Evolutionary conservation across 306 rosid species (phyloP), one percentile per base, ranked within the genome.

Genomic region (Vicia faba): DNA sequence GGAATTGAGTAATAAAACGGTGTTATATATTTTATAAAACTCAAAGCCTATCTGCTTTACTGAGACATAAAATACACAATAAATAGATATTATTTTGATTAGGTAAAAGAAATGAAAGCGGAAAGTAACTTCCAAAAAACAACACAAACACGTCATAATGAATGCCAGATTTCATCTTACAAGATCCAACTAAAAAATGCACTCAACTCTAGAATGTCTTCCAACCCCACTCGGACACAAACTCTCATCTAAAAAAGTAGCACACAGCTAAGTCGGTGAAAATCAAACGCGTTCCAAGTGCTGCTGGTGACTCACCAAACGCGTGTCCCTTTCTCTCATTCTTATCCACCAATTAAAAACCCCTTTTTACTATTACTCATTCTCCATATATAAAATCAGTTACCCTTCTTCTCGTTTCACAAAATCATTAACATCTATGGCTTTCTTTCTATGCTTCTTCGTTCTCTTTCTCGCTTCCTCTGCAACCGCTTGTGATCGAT

Each of bases 401-500:
- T 11, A 59, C 23, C 16, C 13, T 50, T 49, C 26, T 23, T 26
- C 61, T 55, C 18, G 7, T 55, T 26, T n/a, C 39, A n/a, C 48
- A 31, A 36, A 3, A 44, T 36, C 57, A 53, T 7, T 33, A 1
- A 6, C 38, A 33, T 7, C 4, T 12, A 84, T 85, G 92, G 79
- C 87, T 81, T 61, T 68, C 51, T 55, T 86, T 44, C 69, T 84
- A 9, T 61, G 11, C 73, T 56, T 68, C 43, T 18, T 81, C 68
- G 3, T 84, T 69, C 72, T 76, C 75, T 35, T 87, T 43, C 61
- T 89, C n/a, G 23, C 79, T 61, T 76, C 89, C 8, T 80, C 96
- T 15, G 86, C 81, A 0, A 2, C 76, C 12, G 96, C 93, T 39
- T 91, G 97, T 26, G 89, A 91, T 79, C 87, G 93, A 5, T 92